Conservation (phyloP, 2,329 filamentous ascomycete species). For the Coniochaeta sp. region DNA sequence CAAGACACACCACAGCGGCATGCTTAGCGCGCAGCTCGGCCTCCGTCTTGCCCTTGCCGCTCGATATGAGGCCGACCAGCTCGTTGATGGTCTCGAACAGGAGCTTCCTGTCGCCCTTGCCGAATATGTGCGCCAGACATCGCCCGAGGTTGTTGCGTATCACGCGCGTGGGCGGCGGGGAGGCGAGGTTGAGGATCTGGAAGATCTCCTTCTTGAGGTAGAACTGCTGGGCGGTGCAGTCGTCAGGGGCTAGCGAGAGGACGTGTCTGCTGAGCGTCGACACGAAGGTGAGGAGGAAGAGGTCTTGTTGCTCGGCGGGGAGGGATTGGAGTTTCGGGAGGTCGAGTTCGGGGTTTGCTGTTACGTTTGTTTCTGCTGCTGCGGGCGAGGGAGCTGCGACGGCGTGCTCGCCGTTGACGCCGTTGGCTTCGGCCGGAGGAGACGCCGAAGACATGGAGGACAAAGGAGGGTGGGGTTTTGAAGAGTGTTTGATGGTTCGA, state of each 20-base stretch:
- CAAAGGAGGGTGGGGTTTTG: background rate
- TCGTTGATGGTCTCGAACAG: conserved; percentile 95
- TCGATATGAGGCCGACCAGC: conserved; percentile 63
- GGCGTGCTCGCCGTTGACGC: conserved; percentile 25
- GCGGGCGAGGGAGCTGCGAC: conserved; percentile 15
- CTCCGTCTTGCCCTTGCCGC: conserved; percentile 67
- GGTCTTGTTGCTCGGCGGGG: conserved; percentile 89
- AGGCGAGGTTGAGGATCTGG: conserved; percentile 77
- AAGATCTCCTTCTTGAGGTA: conserved; percentile 92
- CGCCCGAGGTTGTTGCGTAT: conserved; percentile 83
- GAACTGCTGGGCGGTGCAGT: conserved; percentile 81
- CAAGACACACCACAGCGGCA: conserved; percentile 79
- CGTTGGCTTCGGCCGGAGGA: conserved; percentile 19
- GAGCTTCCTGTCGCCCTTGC: conserved; percentile 79
- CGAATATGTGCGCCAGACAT: conserved; percentile 77
- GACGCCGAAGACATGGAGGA: conserved; percentile 5
- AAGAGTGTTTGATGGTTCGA: background rate
- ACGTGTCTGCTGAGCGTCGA: conserved; percentile 79
- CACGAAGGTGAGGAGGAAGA: conserved; percentile 86
- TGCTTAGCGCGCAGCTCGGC: conserved; percentile 75
- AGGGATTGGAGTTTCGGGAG: conserved; percentile 81
- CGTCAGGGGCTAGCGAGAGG: conserved; percentile 63
- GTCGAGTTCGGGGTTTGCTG: conserved; percentile 72
- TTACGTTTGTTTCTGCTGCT: conserved; percentile 15
- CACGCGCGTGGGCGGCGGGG: conserved; percentile 78